A percentile compares a stretch with the other conserved stretches of the same genome.
Conservation (phyloP, 176 grass and related monocot species). For the Paspalum notatum region DNA sequence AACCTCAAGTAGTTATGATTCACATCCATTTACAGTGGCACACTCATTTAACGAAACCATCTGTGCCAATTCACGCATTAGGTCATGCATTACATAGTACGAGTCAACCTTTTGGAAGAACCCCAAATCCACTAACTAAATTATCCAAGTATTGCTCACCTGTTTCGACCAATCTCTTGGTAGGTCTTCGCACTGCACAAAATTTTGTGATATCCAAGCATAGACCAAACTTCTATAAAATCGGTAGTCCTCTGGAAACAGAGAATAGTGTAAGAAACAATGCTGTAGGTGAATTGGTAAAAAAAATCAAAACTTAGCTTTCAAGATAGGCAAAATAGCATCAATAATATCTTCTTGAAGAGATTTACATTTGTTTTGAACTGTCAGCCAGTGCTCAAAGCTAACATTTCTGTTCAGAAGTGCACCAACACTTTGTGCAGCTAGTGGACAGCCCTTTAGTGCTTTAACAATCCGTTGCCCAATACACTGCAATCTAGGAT, state of each 20-base stretch:
- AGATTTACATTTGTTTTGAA: neutral
- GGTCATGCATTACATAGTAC: neutral
- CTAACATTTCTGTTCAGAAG: neutral
- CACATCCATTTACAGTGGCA: neutral
- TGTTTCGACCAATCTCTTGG: neutral
- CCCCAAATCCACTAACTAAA: neutral
- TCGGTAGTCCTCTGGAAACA: neutral
- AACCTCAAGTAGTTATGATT: neutral
- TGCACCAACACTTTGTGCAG: slow-evolving; percentile 30
- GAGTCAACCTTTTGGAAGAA: neutral
- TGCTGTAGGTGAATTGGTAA: neutral
- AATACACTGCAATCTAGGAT: neutral
- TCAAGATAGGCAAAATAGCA: neutral
- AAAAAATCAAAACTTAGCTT: neutral
- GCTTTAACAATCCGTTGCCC: slow-evolving; percentile 16
- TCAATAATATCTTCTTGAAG: neutral
- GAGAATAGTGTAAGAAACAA: neutral
- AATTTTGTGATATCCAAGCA: neutral
- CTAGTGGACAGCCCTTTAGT: slow-evolving; percentile 30
- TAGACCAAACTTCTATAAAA: neutral
- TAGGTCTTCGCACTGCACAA: neutral
- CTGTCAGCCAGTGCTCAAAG: neutral
- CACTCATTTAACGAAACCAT: neutral
- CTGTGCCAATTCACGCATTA: neutral
- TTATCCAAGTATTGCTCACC: neutral